A percentile compares a stretch with the other conserved stretches of the same genome.
Evolutionary conservation across 805 yeast species (phyloP).

Genomic region (Torulaspora maleeae): DNA sequence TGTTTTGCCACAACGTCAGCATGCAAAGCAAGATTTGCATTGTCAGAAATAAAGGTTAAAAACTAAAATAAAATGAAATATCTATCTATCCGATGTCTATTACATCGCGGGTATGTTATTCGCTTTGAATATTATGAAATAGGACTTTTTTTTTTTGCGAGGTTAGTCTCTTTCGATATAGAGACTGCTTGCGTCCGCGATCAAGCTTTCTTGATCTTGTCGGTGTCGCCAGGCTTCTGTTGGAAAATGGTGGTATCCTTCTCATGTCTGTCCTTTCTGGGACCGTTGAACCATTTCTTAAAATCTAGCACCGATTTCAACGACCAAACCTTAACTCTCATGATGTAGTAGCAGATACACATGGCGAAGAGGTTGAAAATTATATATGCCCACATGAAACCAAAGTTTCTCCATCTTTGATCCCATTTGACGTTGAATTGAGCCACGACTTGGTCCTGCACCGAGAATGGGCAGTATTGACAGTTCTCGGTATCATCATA

Average conservation of each 20-base stretch:
- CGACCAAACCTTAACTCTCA: slow-evolving; percentile 40
- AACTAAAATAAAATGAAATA: background rate
- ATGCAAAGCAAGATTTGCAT: too few relatives aligned
- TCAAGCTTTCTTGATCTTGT: slow-evolving; percentile 25
- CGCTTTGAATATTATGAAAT: background rate
- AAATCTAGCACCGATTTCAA: slow-evolving; percentile 34
- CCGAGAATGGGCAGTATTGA: slow-evolving; percentile 51
- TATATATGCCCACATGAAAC: slow-evolving; percentile 47
- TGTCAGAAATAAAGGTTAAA: background rate
- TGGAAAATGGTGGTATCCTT: slow-evolving; percentile 43
- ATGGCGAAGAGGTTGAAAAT: slow-evolving; percentile 40
- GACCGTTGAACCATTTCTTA: slow-evolving; percentile 41
- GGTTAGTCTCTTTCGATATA: background rate
- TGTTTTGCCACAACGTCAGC: background rate
- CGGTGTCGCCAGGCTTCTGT: slow-evolving; percentile 39
- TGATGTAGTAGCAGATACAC: slow-evolving; percentile 35
- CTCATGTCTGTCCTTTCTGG: slow-evolving; percentile 46
- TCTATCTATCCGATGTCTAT: background rate
- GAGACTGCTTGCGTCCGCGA: background rate
- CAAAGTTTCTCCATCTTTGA: slow-evolving; percentile 66
- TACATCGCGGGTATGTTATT: background rate
- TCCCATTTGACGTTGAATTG: slow-evolving; percentile 38
- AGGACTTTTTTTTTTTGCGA: background rate
- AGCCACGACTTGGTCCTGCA: slow-evolving; percentile 57
- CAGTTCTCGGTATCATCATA: slow-evolving; percentile 49